phyloP scores from a whole-genome alignment of 495 filamentous ascomycete genomes.

The Pseudevernia furfuracea region DNA sequence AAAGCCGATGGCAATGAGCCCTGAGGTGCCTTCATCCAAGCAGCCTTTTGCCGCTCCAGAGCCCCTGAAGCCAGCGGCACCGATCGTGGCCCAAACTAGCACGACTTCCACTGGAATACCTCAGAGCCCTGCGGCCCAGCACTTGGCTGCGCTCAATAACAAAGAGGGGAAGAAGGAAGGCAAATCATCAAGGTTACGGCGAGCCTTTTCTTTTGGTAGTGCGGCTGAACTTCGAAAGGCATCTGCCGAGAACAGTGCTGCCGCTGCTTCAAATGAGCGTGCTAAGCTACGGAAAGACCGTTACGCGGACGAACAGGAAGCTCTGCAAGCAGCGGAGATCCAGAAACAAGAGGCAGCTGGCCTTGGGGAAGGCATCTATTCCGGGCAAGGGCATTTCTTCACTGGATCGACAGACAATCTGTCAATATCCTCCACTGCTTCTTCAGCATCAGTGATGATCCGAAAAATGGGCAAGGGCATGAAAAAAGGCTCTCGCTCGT shows the following conservation, averaged over 20 bases:
- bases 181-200: slow-evolving; percentile 81
- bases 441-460: slow-evolving; percentile 98
- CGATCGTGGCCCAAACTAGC: slow-evolving; percentile 27
- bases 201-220: slow-evolving; percentile 96
- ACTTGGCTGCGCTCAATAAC: slow-evolving; percentile 72
- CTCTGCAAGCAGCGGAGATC: slow-evolving; percentile 84
- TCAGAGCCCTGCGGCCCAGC: slow-evolving; percentile 67
- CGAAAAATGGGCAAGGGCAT: slow-evolving; percentile 98
- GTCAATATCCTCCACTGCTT: slow-evolving; percentile 94
- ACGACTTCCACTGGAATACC: slow-evolving; percentile 22
- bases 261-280: slow-evolving; percentile 46
- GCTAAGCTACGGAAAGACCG: slow-evolving; percentile 64
- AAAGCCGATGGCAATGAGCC: slow-evolving; percentile 61
- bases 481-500: slow-evolving; percentile 82
- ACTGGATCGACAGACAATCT: slow-evolving; percentile 91
- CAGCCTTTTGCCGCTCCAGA: slow-evolving; percentile 25
- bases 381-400: slow-evolving; percentile 77
- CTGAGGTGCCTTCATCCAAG: slow-evolving; percentile 32
- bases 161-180: slow-evolving; percentile 62
- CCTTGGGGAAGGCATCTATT: slow-evolving; percentile 89
- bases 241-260: slow-evolving; percentile 57
- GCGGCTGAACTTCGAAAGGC: slow-evolving; percentile 81
- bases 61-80: slow-evolving; percentile 18
- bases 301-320: slow-evolving; percentile 64
- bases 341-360: slow-evolving; percentile 85